A percentile compares a stretch with the other conserved stretches of the same genome.
These are phyloP conservation scores for Oryza meridionalis DNA, from an alignment of 176 grass and related monocot species.

Conservation along the genomic window DNA sequence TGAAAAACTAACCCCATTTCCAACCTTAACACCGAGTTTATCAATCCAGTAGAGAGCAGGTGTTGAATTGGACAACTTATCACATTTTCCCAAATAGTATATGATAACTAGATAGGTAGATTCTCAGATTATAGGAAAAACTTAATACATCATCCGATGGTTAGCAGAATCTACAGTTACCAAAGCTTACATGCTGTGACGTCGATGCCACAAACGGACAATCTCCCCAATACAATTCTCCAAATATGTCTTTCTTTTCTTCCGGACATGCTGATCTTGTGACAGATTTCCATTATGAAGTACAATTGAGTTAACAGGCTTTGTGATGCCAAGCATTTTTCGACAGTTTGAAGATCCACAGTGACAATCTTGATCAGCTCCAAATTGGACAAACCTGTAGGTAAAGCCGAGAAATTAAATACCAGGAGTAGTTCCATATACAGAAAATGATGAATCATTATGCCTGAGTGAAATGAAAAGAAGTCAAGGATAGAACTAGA, in stretches of 20 bases:
- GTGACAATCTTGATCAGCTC: constrained; percentile 87
- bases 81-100: neutral
- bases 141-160: neutral
- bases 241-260: constrained; percentile 57
- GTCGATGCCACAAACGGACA: constrained; percentile 64
- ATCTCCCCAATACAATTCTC: constrained; percentile 68
- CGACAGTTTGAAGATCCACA: constrained; percentile 86
- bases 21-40: neutral
- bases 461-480: neutral
- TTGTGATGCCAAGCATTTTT: constrained; percentile 71
- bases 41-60: neutral
- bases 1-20: neutral
- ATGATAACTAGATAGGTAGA: neutral
- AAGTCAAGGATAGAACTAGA: neutral
- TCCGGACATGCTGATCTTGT: constrained; percentile 29
- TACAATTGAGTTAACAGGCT: constrained; percentile 9
- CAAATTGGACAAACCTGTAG: constrained; percentile 95
- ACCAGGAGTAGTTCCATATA: constrained; percentile 24
- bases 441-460: constrained; percentile 27
- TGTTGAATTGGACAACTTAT: neutral
- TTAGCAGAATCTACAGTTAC: neutral
- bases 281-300: constrained; percentile 50
- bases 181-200: constrained; percentile 49
- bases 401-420: constrained; percentile 41
- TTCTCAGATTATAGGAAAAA: neutral